Evolutionary conservation across 495 filamentous ascomycete species (phyloP), one percentile per base, ranked within the genome.

Genomic region (Amphirosellinia nigrospora): DNA sequence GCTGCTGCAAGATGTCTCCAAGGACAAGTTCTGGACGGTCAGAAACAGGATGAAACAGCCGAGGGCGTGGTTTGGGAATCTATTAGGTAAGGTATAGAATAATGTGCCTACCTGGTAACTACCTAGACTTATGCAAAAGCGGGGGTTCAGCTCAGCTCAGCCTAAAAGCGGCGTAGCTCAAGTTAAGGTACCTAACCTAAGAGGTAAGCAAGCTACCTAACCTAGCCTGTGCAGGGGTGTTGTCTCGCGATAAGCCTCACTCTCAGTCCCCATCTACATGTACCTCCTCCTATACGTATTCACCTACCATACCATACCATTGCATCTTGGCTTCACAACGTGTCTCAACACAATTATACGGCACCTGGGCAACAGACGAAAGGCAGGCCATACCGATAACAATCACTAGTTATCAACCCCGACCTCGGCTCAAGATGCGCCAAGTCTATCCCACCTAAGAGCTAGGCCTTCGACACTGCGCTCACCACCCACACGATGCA

Each of bases 401-500:
- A 10, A 50, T 23, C 23, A 26, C 46, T 50, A 2, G 21, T 50
- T 26, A 5, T 21, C 48, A 28, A 28, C 48, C 48, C 48, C 48
- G 5, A 52, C 23, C 48, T 52, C 23, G 23, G 48, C 48, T 39
- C 66, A 52, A 52, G 26, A 69, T 69, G 66, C 53, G 53, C 53
- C 53, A 34, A 30, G 53, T 36, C 15, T 69, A 43, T 38, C 19
- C 16, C 26, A 21, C 46, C 34, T 38, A 30, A 45, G 43, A 64
- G 45, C 62, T 3, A 38, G 45, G 62, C 46, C 36, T 56, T 45
- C 43, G 34, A 32, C 53, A 36, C 36, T 36, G 53, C 32, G 28
- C 28, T 9, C 53, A 56, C 30, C 53, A 70, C 78, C 72, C n/a
- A n/a, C n/a, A n/a, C n/a, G n/a, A 87, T 86, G 82, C 86, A 88